A percentile compares a stretch with the other conserved stretches of the same genome.
phyloP scores from a whole-genome alignment of 352 stramenopile species.

The Phytopythium ostracodes region DNA sequence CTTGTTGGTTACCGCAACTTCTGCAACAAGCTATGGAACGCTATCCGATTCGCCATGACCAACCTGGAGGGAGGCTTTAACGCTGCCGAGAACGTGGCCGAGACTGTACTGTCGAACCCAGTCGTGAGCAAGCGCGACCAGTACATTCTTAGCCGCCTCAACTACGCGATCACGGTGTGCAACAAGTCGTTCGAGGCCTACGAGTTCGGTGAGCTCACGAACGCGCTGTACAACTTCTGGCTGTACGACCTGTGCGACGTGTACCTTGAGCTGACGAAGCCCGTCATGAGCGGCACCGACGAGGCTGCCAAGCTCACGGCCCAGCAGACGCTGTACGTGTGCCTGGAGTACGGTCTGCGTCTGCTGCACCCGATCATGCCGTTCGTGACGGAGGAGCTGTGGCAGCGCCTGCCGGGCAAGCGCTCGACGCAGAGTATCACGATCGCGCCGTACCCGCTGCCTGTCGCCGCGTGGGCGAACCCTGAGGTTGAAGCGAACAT shows the following conservation, averaged over 20 bases:
- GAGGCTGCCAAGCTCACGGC: slow-evolving; percentile 67
- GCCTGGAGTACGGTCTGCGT: slow-evolving; percentile 77
- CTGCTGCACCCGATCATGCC: slow-evolving; percentile 98
- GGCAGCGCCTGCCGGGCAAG: slow-evolving; percentile 80
- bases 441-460: slow-evolving; percentile 73
- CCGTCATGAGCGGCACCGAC: slow-evolving; percentile 88
- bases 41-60: slow-evolving; percentile 96
- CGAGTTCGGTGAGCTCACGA: slow-evolving; percentile 95
- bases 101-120: slow-evolving; percentile 59
- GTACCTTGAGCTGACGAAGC: slow-evolving; percentile 99
- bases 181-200: slow-evolving; percentile 90
- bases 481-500: slow-evolving; percentile 89
- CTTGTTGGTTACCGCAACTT: slow-evolving; percentile 99
- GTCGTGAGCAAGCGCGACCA: slow-evolving; percentile 66
- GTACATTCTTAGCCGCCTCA: slow-evolving; percentile 84
- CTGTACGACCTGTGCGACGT: slow-evolving; percentile 99
- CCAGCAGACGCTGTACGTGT: slow-evolving; percentile 84
- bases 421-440: slow-evolving; percentile 69
- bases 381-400: slow-evolving; percentile 96
- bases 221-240: slow-evolving; percentile 96
- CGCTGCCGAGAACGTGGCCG: slow-evolving; percentile 46
- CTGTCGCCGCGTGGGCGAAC: slow-evolving; percentile 84
- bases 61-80: slow-evolving; percentile 89
- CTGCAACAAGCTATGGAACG: slow-evolving; percentile 99
- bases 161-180: slow-evolving; percentile 64